Evolutionary conservation across 495 filamentous ascomycete genomes (phyloP).

Genomic region (Xylaria cubensis): DNA sequence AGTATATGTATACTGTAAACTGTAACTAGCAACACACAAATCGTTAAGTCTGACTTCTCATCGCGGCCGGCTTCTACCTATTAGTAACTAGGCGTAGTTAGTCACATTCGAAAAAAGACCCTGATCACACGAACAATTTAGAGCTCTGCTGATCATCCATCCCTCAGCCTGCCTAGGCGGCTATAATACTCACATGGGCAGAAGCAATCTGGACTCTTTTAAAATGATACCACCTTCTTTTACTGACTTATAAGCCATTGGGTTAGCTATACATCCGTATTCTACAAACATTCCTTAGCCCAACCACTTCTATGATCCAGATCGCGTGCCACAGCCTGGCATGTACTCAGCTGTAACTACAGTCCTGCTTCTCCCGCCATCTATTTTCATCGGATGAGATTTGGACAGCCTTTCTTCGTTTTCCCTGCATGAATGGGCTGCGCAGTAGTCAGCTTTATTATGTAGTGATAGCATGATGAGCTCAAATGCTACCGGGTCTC

Average conservation of each 20-base stretch:
- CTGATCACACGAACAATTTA: constrained; percentile 10
- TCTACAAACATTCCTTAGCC: neutral
- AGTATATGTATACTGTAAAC: neutral
- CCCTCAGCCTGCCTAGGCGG: neutral
- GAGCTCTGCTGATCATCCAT: constrained; percentile 19
- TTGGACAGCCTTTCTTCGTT: neutral
- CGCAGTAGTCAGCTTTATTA: neutral
- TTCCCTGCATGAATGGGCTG: no score
- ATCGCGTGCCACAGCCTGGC: constrained; percentile 7
- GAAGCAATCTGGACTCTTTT: neutral
- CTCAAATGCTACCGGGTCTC: neutral
- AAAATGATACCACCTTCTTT: neutral
- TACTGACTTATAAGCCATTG: neutral
- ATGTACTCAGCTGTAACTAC: neutral
- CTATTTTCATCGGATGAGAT: neutral
- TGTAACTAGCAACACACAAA: neutral
- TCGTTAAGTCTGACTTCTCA: neutral
- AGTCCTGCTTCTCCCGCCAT: neutral
- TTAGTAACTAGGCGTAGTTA: neutral
- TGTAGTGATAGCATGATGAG: neutral
- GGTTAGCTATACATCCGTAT: neutral
- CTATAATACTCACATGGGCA: neutral
- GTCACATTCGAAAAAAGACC: neutral
- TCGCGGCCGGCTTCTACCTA: no score
- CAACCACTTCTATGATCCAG: neutral